Evolutionary conservation across 2,329 filamentous ascomycete genomes (phyloP).

Genomic region (Fusarium fracticaudum): DNA sequence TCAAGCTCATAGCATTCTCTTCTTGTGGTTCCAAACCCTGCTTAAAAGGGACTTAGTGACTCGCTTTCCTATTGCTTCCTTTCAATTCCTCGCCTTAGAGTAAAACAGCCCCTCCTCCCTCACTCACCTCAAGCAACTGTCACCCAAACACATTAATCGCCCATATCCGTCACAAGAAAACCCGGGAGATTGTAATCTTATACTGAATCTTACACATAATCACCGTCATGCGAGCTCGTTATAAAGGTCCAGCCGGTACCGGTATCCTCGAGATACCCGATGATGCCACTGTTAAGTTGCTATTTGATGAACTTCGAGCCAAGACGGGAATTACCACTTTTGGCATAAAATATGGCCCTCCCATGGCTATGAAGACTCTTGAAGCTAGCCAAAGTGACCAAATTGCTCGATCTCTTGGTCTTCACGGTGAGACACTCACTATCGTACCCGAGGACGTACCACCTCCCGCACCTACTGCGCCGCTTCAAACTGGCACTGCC

Average conservation of each 20-base stretch:
- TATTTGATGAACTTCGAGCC: slow-evolving; percentile 68
- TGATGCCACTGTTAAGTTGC: slow-evolving; percentile 69
- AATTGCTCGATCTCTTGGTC: slow-evolving; percentile 58
- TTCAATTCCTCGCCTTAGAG: slow-evolving; percentile 12
- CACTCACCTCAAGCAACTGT: not conserved
- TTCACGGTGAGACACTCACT: slow-evolving; percentile 62
- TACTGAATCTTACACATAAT: too few species aligned
- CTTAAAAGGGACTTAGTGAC: not conserved
- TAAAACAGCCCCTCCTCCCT: slow-evolving; percentile 4
- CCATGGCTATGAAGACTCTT: slow-evolving; percentile 71
- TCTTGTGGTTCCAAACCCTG: not conserved
- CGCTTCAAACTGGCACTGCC: slow-evolving; percentile 1
- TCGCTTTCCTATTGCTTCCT: slow-evolving; percentile 5
- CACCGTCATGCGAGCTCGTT: slow-evolving; percentile 73
- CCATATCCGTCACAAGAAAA: not conserved
- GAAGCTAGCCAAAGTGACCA: slow-evolving; percentile 63
- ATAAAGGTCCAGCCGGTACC: slow-evolving; percentile 78
- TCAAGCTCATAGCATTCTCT: too few species aligned
- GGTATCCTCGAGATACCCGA: slow-evolving; percentile 76
- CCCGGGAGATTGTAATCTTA: not conserved
- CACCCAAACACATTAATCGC: not conserved
- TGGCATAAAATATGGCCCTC: slow-evolving; percentile 86
- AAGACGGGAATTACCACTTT: slow-evolving; percentile 74
- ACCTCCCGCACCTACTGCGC: slow-evolving; percentile 20
- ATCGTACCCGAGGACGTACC: slow-evolving; percentile 55